Evolutionary conservation across 768 basidiomycete species (phyloP).

Genomic region (Phallus indusiatus): DNA sequence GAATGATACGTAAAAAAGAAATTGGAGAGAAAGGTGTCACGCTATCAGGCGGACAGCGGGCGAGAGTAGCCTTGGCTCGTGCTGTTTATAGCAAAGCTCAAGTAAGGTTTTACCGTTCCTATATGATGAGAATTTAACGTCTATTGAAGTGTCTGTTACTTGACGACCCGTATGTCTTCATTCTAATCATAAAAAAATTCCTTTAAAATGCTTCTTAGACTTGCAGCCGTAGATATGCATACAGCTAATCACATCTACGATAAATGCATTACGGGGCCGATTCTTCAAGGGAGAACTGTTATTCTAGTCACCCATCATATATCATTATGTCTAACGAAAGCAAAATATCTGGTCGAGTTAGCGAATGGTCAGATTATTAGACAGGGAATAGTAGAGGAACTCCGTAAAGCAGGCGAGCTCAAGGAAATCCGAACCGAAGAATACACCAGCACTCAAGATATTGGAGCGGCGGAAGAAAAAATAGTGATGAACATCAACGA

Average conservation of each 20-base stretch:
- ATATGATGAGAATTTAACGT: not conserved
- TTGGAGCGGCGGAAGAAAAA: conserved; percentile 4
- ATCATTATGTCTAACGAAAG: conserved; percentile 56
- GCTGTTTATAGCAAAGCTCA: conserved; percentile 65
- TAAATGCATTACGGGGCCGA: conserved; percentile 50
- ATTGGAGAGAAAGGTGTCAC: conserved; percentile 79
- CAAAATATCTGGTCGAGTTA: conserved; percentile 59
- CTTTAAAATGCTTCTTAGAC: conserved; percentile 22
- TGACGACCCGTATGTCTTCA: conserved; percentile 56
- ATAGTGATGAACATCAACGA: not conserved
- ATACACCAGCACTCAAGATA: not conserved
- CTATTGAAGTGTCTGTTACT: conserved; percentile 42
- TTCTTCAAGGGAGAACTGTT: conserved; percentile 59
- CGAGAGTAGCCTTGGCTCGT: conserved; percentile 66
- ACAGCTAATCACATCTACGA: conserved; percentile 62
- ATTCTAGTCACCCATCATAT: conserved; percentile 82
- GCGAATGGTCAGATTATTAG: conserved; percentile 37
- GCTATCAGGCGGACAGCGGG: conserved; percentile 64
- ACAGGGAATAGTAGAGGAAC: conserved; percentile 41
- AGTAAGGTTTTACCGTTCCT: not conserved
- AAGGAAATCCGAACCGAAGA: conserved; percentile 15
- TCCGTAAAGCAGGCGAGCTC: conserved; percentile 35
- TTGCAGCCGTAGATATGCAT: conserved; percentile 71
- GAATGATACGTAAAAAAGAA: conserved; percentile 26
- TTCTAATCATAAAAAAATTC: not conserved